phyloP scores from a whole-genome alignment of 352 stramenopile species.

The Pythium dissimile region DNA sequence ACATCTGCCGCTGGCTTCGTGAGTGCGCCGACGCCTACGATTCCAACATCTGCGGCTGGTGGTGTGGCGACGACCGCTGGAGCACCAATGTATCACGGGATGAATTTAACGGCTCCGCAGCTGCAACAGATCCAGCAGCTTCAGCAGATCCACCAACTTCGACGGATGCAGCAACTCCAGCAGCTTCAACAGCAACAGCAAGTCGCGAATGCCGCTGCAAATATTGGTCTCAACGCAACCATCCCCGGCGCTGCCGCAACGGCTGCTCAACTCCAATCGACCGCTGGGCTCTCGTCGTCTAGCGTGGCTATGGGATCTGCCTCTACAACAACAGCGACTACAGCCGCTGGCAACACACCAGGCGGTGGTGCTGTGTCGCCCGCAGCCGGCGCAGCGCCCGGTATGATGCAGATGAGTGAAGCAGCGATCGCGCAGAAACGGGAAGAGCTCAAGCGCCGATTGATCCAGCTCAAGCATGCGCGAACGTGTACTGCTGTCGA shows the following conservation, averaged over 20 bases:
- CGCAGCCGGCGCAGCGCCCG: conserved; percentile 18
- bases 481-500: conserved; percentile 74
- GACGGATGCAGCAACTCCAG: conserved; percentile 64
- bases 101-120: conserved; percentile 73
- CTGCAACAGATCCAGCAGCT: conserved; percentile 85
- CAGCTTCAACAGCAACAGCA: conserved; percentile 75
- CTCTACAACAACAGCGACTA: too few species aligned
- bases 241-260: conserved; percentile 24
- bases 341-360: too few species aligned
- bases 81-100: conserved; percentile 65
- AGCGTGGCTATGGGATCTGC: not conserved
- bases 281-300: not conserved
- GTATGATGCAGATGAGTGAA: conserved; percentile 75
- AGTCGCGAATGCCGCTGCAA: conserved; percentile 31
- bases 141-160: conserved; percentile 83
- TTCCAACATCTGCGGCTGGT: conserved; percentile 39
- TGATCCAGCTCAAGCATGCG: conserved; percentile 87
- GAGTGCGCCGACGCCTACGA: conserved; percentile 33
- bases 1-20: conserved; percentile 34
- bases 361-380: too few species aligned
- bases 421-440: conserved; percentile 80
- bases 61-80: conserved; percentile 26
- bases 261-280: conserved; percentile 28
- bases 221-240: conserved; percentile 28
- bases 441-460: conserved; percentile 77